Base-by-base conservation (phyloP, 768 basidiomycete genomes). In the Boletus vermiculosoides region DNA sequence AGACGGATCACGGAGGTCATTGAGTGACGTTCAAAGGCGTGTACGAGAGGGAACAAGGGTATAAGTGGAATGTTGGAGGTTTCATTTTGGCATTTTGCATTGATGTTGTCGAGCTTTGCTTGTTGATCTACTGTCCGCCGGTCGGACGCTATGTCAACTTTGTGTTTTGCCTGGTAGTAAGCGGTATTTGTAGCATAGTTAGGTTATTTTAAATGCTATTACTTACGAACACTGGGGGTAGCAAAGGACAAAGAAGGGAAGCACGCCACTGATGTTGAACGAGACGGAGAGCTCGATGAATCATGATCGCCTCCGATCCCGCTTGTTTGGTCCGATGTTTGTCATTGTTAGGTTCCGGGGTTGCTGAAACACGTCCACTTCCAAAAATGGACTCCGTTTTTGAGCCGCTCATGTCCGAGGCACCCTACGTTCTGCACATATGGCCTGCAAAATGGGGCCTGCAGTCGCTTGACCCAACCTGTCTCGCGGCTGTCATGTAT, bases 371-470 rank as follows among this genome's bases (percentile, higher is more conserved):
- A 51, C 51, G n/a, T 42, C 57, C 18, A 37, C 42, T 28, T 44
- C 51, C 45, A 30, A 40, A 54, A 50, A 46, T 25, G 44, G 52
- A 45, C 23, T 50, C 36, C 52, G 28, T 48, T 18, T 42, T 37
- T 20, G 5, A n/a, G 22, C 20, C 45, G 15, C 2, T n/a, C 55
- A 66, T 71, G 70, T 62, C 66, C 23, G 59, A 63, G 25, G 23
- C 45, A 25, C 34, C 57, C 7, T 72, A 62, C 54, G 54, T 49
- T 13, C 73, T 92, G 20, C 76, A 91, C 69, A 73, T 92, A 55
- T 92, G 88, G 88, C 88, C 91, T 1, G 77, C 77, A 5, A 75
- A 77, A 67, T 90, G 84, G 82, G 77, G 75, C 40, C 67, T 90
- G 11, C 80, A 83, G 20, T 90, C 90, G 4, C 76, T 84, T 46